Conservation (phyloP, 768 basidiomycete species). For the Podaxis sp. region DNA sequence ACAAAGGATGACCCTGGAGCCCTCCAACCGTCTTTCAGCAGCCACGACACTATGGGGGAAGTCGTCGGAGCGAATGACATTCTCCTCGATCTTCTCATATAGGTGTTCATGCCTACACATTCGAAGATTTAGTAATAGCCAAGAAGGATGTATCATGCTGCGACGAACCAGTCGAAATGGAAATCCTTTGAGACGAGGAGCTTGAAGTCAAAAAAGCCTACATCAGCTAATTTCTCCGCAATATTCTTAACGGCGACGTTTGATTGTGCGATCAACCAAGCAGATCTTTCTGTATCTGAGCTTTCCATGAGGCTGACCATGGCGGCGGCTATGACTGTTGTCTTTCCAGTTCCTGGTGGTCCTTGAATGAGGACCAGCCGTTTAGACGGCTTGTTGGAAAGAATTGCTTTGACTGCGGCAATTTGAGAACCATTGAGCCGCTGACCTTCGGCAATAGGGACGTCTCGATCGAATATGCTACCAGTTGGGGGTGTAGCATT, state of each 20-base stretch:
- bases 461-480: not conserved
- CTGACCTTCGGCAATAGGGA: slow-evolving; percentile 16
- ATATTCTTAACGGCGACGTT: slow-evolving; percentile 84
- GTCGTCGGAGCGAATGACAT: slow-evolving; percentile 48
- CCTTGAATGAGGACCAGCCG: slow-evolving; percentile 42
- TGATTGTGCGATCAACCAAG: slow-evolving; percentile 73
- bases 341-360: slow-evolving; percentile 67
- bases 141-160: not conserved
- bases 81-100: slow-evolving; percentile 45
- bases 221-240: slow-evolving; percentile 61
- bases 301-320: slow-evolving; percentile 35
- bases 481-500: slow-evolving; percentile 17
- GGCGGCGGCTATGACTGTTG: slow-evolving; percentile 57
- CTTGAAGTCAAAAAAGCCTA: slow-evolving; percentile 50
- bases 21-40: slow-evolving; percentile 28
- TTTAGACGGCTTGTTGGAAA: slow-evolving; percentile 29
- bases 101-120: slow-evolving; percentile 69
- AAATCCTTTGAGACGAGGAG: slow-evolving; percentile 67
- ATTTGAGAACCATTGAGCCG: slow-evolving; percentile 36
- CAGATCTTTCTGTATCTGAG: slow-evolving; percentile 27
- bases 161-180: slow-evolving; percentile 57
- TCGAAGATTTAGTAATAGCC: not conserved
- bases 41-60: slow-evolving; percentile 24
- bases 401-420: slow-evolving; percentile 32
- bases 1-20: slow-evolving; percentile 58